phyloP scores from a whole-genome alignment of 2,329 filamentous ascomycete genomes.

The Trichoderma breve region DNA sequence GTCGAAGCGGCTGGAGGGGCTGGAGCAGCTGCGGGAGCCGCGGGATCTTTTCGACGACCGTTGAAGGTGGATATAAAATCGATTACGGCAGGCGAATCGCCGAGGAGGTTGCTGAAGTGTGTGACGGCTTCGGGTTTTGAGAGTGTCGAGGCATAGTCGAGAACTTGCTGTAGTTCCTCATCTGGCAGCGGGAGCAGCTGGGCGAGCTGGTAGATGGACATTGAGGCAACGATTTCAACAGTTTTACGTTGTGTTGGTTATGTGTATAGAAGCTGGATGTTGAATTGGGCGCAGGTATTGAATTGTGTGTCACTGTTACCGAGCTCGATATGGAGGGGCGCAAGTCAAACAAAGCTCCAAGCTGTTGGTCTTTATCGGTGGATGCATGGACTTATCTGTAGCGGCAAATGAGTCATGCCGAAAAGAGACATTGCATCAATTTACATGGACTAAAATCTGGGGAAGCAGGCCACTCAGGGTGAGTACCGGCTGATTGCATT shows the following conservation, averaged over 20 bases:
- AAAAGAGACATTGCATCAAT: not conserved
- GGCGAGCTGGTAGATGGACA: slow-evolving; percentile 67
- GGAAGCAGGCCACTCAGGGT: not conserved
- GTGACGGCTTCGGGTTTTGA: slow-evolving; percentile 75
- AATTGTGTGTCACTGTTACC: not conserved
- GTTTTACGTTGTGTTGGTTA: not conserved
- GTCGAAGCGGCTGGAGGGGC: slow-evolving; percentile 13
- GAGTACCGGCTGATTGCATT: not conserved
- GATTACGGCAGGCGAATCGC: slow-evolving; percentile 73
- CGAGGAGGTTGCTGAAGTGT: slow-evolving; percentile 84
- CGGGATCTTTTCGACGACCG: slow-evolving; percentile 52
- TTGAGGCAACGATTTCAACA: slow-evolving; percentile 27
- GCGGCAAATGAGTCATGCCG: slow-evolving; percentile 20
- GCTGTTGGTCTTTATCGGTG: not conserved
- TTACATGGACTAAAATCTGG: not conserved
- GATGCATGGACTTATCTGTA: not conserved
- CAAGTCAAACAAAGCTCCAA: not conserved
- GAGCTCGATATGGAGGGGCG: not conserved
- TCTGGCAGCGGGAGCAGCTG: slow-evolving; percentile 82
- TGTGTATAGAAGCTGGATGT: not conserved
- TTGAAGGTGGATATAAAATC: slow-evolving; percentile 84
- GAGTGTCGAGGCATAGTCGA: slow-evolving; percentile 76
- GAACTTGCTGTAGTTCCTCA: slow-evolving; percentile 76
- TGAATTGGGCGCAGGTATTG: not conserved
- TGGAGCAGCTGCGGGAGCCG: slow-evolving; percentile 29